Evolutionary conservation across 345 rosid genomes (phyloP).

Genomic region (Populus pruinosa): DNA sequence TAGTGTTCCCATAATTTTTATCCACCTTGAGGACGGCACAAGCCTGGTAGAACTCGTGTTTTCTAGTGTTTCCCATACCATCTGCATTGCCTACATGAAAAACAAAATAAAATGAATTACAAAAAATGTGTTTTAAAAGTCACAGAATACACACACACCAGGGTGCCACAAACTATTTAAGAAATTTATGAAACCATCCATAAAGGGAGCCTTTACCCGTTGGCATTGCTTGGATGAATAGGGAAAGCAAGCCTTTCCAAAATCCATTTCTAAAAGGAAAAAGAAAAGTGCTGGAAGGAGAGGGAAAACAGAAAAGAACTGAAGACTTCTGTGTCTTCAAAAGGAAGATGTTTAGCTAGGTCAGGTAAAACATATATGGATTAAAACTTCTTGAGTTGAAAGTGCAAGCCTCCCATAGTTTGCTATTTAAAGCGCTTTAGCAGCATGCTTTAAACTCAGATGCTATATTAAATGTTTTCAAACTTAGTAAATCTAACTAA

Average conservation of each 20-base stretch:
- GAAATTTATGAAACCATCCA: background rate
- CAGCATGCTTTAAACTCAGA: background rate
- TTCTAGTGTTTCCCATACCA: conserved; percentile 71
- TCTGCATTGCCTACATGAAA: conserved; percentile 60
- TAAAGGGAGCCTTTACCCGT: background rate
- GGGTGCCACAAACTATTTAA: background rate
- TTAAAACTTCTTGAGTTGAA: background rate
- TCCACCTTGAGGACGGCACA: conserved; percentile 67
- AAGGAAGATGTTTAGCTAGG: background rate
- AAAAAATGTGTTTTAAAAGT: background rate
- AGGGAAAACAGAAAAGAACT: background rate
- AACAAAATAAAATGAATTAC: background rate
- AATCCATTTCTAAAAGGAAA: background rate
- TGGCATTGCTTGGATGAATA: background rate
- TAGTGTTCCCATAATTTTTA: background rate
- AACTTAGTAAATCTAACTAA: background rate
- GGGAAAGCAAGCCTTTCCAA: background rate
- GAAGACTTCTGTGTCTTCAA: background rate
- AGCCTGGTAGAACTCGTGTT: conserved; percentile 57
- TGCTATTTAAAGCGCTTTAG: background rate
- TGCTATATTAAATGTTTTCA: background rate
- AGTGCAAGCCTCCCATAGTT: background rate
- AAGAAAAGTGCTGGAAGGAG: no score
- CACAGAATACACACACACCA: background rate
- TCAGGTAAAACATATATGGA: no score